Evolutionary conservation across 148 eudicot genomes (phyloP).

Genomic region (Tetragonia tetragonoides): DNA sequence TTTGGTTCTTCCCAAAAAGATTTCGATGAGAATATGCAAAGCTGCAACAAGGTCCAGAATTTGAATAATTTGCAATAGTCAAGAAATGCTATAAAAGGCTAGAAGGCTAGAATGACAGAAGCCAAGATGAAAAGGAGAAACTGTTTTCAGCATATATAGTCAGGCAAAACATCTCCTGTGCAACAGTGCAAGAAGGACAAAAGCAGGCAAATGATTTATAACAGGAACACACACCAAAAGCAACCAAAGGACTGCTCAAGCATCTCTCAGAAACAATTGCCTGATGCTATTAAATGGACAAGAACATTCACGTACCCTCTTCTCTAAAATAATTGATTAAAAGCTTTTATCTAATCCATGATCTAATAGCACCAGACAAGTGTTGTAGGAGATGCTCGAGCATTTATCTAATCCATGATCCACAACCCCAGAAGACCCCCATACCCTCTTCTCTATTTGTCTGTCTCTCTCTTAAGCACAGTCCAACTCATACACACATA

Average conservation of each 20-base stretch:
- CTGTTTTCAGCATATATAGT: not conserved
- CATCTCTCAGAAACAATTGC: not conserved
- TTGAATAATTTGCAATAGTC: conserved; percentile 1
- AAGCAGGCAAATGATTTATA: not conserved
- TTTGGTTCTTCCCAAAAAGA: conserved; percentile 95
- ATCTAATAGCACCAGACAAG: not conserved
- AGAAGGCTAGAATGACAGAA: not conserved
- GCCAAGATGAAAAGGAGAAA: not conserved
- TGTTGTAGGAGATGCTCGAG: too few relatives aligned
- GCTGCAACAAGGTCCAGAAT: conserved; percentile 49
- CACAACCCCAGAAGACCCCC: not conserved
- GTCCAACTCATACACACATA: not conserved
- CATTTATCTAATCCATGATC: not conserved
- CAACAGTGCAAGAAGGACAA: not conserved
- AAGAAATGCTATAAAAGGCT: not conserved
- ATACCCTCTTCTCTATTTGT: not conserved
- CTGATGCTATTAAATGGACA: not conserved
- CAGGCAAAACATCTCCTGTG: not conserved
- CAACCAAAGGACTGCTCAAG: not conserved
- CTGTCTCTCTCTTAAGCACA: not conserved
- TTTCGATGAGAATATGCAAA: conserved; percentile 91
- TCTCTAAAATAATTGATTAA: too few relatives aligned
- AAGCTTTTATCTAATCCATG: not conserved
- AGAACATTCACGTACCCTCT: not conserved
- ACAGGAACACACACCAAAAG: not conserved